Conservation (phyloP, 192 early-diverging fungal species). For the Mortierella hygrophila region DNA sequence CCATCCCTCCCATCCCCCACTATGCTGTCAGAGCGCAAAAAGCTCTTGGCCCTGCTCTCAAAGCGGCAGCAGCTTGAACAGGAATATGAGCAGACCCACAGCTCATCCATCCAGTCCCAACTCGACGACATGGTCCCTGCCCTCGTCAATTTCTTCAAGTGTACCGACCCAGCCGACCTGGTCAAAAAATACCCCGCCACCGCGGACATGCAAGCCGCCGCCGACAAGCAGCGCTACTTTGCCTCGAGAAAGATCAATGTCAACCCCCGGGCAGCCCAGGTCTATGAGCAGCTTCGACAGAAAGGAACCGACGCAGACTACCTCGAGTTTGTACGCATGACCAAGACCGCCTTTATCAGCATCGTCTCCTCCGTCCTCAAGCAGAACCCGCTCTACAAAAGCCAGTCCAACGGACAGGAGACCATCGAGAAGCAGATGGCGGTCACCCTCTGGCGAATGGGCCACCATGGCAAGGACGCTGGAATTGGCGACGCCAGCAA, state of each 20-base stretch:
- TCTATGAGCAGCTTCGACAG: constrained; percentile 23
- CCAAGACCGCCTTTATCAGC: constrained; percentile 28
- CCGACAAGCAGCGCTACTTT: constrained; percentile 38
- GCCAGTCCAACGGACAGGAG: constrained; percentile 32
- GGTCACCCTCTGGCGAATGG: constrained; percentile 45
- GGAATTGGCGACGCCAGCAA: constrained; percentile 38
- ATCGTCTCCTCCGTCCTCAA: constrained; percentile 31
- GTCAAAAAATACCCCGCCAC: constrained; percentile 21
- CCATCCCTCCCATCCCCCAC: background rate
- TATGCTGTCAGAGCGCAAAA: constrained; percentile 40
- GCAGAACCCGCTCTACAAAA: constrained; percentile 34
- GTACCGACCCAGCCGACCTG: background rate
- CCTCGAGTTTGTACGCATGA: constrained; percentile 35
- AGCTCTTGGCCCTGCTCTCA: constrained; percentile 21
- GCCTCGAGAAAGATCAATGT: constrained; percentile 8
- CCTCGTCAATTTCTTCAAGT: constrained; percentile 24
- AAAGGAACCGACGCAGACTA: constrained; percentile 27
- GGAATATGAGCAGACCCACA: background rate
- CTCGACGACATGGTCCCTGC: constrained; percentile 7
- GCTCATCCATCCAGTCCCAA: background rate
- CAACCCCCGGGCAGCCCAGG: constrained; percentile 6
- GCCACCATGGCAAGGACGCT: constrained; percentile 35
- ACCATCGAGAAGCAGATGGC: constrained; percentile 37
- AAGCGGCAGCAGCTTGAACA: constrained; percentile 26
- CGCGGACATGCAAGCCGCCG: constrained; percentile 15